A percentile compares a stretch with the other conserved stretches of the same genome.
These are phyloP conservation scores for Catunica adiposa DNA, from an alignment of 2,329 filamentous ascomycete genomes.

Conservation along the genomic window DNA sequence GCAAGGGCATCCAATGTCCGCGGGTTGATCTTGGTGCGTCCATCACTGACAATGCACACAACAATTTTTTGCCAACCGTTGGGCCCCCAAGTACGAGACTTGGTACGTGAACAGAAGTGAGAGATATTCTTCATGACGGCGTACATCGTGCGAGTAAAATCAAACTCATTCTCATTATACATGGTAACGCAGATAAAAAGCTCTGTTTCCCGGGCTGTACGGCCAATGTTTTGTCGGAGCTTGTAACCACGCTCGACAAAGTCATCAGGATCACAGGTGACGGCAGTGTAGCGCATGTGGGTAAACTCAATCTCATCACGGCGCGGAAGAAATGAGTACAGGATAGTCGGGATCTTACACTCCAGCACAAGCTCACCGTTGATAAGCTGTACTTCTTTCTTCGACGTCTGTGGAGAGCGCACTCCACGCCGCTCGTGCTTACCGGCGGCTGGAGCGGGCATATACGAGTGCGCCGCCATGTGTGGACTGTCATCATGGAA, in stretches of 20 bases:
- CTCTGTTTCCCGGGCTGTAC: constrained; percentile 74
- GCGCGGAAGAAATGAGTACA: constrained; percentile 90
- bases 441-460: constrained; percentile 39
- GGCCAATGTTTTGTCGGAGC: constrained; percentile 76
- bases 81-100: constrained; percentile 95
- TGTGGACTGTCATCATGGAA: constrained; percentile 13
- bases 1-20: constrained; percentile 78
- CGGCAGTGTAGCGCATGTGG: constrained; percentile 95
- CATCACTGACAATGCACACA: constrained; percentile 91
- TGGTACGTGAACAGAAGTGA: constrained; percentile 86
- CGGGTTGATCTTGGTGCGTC: constrained; percentile 90
- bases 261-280: constrained; percentile 94
- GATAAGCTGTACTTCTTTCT: constrained; percentile 88
- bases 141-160: constrained; percentile 89
- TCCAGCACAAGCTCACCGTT: constrained; percentile 95
- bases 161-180: constrained; percentile 97
- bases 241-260: constrained; percentile 82
- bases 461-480: constrained; percentile 18
- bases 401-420: constrained; percentile 71
- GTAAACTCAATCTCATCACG: constrained; percentile 93
- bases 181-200: constrained; percentile 67
- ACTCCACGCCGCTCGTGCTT: constrained; percentile 79
- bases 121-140: constrained; percentile 98
- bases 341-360: constrained; percentile 96
- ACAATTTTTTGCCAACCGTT: constrained; percentile 99